Percentiles rank a stretch among this genome's conserved stretches.
These are phyloP conservation scores for Curvularia eragrostidis DNA, from an alignment of 2,329 filamentous ascomycete genomes.

Conservation along the genomic window DNA sequence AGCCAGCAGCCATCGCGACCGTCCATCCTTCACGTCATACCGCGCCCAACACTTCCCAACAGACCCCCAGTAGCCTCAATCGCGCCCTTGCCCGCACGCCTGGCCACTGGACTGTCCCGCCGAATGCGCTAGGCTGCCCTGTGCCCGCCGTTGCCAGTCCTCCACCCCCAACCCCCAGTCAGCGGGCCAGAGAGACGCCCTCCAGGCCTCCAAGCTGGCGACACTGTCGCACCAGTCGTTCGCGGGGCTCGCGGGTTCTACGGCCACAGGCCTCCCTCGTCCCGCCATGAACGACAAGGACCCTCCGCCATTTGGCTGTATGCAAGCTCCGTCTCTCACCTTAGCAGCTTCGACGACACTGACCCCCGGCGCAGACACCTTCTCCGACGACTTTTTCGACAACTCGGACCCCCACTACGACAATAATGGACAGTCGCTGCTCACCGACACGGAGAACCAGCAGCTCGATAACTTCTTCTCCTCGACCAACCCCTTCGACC, in stretches of 20 bases:
- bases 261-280: slow-evolving; percentile 33
- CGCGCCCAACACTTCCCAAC: slow-evolving; percentile 21
- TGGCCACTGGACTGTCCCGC: not conserved
- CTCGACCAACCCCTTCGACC: slow-evolving; percentile 39
- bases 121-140: slow-evolving; percentile 5
- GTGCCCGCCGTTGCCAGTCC: not conserved
- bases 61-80: slow-evolving; percentile 16
- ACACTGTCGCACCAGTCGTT: slow-evolving; percentile 30
- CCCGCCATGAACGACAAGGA: slow-evolving; percentile 45
- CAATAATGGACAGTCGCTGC: slow-evolving; percentile 36
- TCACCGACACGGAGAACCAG: slow-evolving; percentile 43
- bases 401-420: slow-evolving; percentile 22
- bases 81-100: slow-evolving; percentile 1
- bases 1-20: slow-evolving; percentile 9
- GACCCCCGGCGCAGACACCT: slow-evolving; percentile 34
- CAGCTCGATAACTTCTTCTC: slow-evolving; percentile 44
- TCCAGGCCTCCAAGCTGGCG: slow-evolving; percentile 30
- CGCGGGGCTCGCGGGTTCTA: slow-evolving; percentile 35
- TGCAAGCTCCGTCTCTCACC: slow-evolving; percentile 2
- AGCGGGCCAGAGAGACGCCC: not conserved
- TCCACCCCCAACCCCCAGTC: not conserved
- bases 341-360: slow-evolving; percentile 5
- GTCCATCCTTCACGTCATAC: slow-evolving; percentile 21
- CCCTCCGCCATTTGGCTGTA: slow-evolving; percentile 47
- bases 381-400: slow-evolving; percentile 35